phyloP scores from a whole-genome alignment of 1,284 basidiomycete genomes.

The Ganoderma multipileum region DNA sequence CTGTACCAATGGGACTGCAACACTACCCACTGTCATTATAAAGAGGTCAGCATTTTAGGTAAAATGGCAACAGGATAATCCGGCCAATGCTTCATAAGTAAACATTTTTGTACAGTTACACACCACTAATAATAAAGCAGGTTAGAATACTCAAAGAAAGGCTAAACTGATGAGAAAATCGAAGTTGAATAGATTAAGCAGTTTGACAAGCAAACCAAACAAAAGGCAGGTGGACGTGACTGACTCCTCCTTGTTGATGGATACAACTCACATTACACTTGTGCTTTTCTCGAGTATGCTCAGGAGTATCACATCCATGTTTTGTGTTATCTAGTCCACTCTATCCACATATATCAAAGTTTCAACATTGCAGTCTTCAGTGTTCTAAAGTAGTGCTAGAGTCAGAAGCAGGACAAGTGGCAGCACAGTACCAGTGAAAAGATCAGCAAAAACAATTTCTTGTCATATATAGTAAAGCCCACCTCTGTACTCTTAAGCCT shows the following conservation, averaged over 20 bases:
- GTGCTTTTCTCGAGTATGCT: slow-evolving; percentile 46
- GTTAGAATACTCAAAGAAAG: no score
- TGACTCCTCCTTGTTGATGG: slow-evolving; percentile 50
- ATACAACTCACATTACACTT: slow-evolving; percentile 50
- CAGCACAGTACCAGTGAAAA: no score
- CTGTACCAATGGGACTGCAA: slow-evolving; percentile 43
- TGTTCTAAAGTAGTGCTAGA: no score
- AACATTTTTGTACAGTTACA: no score
- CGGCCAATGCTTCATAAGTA: background rate
- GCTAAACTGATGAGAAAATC: slow-evolving; percentile 37
- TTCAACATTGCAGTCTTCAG: slow-evolving; percentile 41
- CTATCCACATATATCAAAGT: slow-evolving; percentile 52
- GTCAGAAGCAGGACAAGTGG: no score
- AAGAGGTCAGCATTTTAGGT: background rate
- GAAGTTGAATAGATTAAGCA: slow-evolving; percentile 45
- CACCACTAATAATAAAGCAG: no score
- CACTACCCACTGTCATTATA: background rate
- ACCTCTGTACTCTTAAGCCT: no score
- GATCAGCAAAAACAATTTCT: no score
- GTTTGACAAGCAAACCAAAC: slow-evolving; percentile 43
- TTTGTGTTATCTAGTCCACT: slow-evolving; percentile 50
- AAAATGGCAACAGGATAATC: background rate
- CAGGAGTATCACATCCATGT: slow-evolving; percentile 41
- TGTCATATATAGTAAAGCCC: no score
- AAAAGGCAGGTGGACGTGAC: slow-evolving; percentile 39